Percentiles rank a stretch among this genome's conserved stretches.
Conservation (phyloP, 768 basidiomycete species). For the Scleroderma citrinum region DNA sequence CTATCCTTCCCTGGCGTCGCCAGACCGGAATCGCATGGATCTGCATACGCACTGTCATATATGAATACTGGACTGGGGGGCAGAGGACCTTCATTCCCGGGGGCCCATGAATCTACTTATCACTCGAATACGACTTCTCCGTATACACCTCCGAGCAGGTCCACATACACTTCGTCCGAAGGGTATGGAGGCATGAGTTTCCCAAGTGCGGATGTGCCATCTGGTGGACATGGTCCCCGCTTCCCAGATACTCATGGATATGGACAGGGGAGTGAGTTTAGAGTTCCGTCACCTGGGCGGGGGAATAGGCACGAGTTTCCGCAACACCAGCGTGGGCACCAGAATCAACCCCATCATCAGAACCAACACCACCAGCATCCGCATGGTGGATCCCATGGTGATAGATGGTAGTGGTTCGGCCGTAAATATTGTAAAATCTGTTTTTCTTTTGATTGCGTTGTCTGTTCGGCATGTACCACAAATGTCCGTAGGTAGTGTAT, state of each 20-base stretch:
- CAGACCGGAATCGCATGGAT: constrained; percentile 18
- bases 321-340: background rate
- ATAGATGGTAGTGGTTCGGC: background rate
- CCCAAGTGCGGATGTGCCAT: constrained; percentile 9
- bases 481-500: background rate
- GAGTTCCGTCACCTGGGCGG: background rate
- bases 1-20: background rate
- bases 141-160: constrained; percentile 15
- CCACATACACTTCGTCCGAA: background rate
- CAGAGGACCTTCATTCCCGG: constrained; percentile 9
- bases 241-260: constrained; percentile 36
- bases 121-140: constrained; percentile 7
- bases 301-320: background rate
- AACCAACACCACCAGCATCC: background rate
- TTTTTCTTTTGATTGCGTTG: background rate
- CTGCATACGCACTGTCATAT: constrained; percentile 17
- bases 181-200: constrained; percentile 1
- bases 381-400: background rate
- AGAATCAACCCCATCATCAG: too few species aligned
- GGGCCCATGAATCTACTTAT: constrained; percentile 7
- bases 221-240: constrained; percentile 23
- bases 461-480: background rate
- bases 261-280: constrained; percentile 8
- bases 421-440: background rate
- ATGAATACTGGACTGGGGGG: constrained; percentile 1